A percentile compares a stretch with the other conserved stretches of the same genome.
Evolutionary conservation across 306 rosid genomes (phyloP).

Genomic region (Castanea mollissima): DNA sequence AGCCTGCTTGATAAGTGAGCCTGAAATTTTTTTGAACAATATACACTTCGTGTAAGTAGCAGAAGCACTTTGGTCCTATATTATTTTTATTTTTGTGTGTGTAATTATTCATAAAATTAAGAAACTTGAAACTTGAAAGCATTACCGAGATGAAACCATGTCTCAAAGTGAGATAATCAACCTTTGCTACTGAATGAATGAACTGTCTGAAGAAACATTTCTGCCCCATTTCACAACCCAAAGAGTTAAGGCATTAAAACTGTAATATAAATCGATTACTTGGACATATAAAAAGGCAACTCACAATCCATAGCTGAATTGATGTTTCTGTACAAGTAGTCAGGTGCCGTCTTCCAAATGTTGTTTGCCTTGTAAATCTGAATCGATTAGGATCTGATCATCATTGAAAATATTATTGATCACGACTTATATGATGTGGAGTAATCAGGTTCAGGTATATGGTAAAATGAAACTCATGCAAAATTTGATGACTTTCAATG

Average conservation of each 20-base stretch:
- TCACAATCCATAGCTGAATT: slow-evolving; percentile 33
- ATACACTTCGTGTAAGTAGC: background rate
- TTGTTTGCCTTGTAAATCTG: slow-evolving; percentile 39
- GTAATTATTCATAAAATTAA: background rate
- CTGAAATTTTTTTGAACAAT: slow-evolving; percentile 11
- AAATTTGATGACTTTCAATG: too few relatives aligned
- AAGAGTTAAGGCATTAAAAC: background rate
- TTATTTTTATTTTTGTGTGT: background rate
- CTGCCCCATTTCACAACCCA: slow-evolving; percentile 27
- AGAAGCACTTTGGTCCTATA: background rate
- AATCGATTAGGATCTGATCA: slow-evolving; percentile 42
- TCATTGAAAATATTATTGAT: background rate
- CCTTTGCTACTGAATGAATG: slow-evolving; percentile 36
- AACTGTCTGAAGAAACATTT: slow-evolving; percentile 50
- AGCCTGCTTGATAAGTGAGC: slow-evolving; percentile 34
- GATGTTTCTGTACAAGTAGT: slow-evolving; percentile 21
- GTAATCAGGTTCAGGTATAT: background rate
- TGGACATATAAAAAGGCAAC: background rate
- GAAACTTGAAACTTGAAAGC: background rate
- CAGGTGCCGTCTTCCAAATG: slow-evolving; percentile 42
- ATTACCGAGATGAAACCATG: slow-evolving; percentile 44
- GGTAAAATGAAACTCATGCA: too few relatives aligned
- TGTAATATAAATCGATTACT: background rate
- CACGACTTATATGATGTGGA: background rate
- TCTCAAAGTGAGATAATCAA: slow-evolving; percentile 42